These are phyloP conservation scores for Lunularia cruciata DNA, from an alignment of 225 moss, liverwort and hornwort genomes.

Conservation along the genomic window DNA sequence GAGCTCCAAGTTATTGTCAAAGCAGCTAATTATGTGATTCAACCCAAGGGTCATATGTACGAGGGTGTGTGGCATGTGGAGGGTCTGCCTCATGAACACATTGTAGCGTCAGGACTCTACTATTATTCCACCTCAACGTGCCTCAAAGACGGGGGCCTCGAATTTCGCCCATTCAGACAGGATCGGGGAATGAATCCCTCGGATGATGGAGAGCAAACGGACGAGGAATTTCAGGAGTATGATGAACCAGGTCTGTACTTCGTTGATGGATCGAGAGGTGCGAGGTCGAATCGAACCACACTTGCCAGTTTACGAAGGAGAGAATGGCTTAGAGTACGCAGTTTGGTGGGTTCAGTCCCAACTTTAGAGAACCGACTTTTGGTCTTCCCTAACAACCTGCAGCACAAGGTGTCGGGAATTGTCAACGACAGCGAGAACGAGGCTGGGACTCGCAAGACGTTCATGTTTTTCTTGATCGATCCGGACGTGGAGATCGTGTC, in stretches of 20 bases:
- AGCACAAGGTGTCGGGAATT: constrained; percentile 26
- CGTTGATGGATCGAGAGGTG: background rate
- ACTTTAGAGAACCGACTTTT: constrained; percentile 22
- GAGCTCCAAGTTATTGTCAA: constrained; percentile 24
- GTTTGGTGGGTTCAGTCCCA: constrained; percentile 18
- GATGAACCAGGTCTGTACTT: background rate
- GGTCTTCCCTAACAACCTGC: constrained; percentile 24
- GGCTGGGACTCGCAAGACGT: constrained; percentile 11
- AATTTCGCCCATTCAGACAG: constrained; percentile 10
- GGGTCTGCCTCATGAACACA: constrained; percentile 23
- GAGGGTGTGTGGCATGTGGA: constrained; percentile 29
- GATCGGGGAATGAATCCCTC: constrained; percentile 10
- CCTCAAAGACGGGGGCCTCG: constrained; percentile 19
- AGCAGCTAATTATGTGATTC: constrained; percentile 18
- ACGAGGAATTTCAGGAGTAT: background rate
- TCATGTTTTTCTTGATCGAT: constrained; percentile 18
- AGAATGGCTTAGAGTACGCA: constrained; percentile 12
- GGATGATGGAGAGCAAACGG: background rate
- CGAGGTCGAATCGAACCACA: constrained; percentile 4
- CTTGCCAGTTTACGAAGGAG: constrained; percentile 1
- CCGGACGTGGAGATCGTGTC: constrained; percentile 14
- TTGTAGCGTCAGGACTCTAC: constrained; percentile 20
- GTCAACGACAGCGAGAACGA: constrained; percentile 12
- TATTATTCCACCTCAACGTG: constrained; percentile 23
- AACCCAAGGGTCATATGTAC: constrained; percentile 23